Conservation (phyloP, 2,329 filamentous ascomycete genomes). For the Cladosporium sp. region DNA sequence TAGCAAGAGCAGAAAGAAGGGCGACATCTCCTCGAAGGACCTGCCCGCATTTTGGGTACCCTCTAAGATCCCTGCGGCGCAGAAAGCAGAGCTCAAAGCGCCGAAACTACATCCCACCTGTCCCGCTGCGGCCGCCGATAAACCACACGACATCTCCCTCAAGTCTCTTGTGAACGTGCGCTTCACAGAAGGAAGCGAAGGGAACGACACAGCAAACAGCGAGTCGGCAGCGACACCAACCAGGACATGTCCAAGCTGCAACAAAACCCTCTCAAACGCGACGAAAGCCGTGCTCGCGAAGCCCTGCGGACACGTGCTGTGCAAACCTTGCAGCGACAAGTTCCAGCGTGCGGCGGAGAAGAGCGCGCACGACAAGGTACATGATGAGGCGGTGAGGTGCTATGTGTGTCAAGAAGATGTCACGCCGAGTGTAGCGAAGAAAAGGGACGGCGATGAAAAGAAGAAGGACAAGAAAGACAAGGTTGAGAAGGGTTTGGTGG, state of each 20-base stretch:
- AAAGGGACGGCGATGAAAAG: conserved; percentile 35
- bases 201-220: conserved; percentile 36
- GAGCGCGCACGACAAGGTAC: conserved; percentile 57
- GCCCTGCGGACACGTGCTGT: conserved; percentile 90
- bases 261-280: conserved; percentile 78
- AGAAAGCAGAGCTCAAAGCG: conserved; percentile 46
- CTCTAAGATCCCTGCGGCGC: conserved; percentile 70
- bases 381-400: conserved; percentile 62
- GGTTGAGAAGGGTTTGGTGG: conserved; percentile 71
- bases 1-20: conserved; percentile 64
- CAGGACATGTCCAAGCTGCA: conserved; percentile 78
- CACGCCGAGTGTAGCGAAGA: conserved; percentile 42
- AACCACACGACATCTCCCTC: conserved; percentile 73
- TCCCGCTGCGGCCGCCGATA: conserved; percentile 68
- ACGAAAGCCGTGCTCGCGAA: conserved; percentile 81
- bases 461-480: conserved; percentile 52
- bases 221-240: conserved; percentile 25
- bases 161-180: conserved; percentile 74
- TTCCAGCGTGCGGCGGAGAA: conserved; percentile 70
- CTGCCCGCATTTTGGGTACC: conserved; percentile 93
- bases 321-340: conserved; percentile 78
- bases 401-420: conserved; percentile 86
- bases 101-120: conserved; percentile 68
- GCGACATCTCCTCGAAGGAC: conserved; percentile 68
- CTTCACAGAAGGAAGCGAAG: conserved; percentile 57